These are phyloP conservation scores for Fonsecaea nubica DNA, from an alignment of 2,329 filamentous ascomycete species.

Conservation along the genomic window DNA sequence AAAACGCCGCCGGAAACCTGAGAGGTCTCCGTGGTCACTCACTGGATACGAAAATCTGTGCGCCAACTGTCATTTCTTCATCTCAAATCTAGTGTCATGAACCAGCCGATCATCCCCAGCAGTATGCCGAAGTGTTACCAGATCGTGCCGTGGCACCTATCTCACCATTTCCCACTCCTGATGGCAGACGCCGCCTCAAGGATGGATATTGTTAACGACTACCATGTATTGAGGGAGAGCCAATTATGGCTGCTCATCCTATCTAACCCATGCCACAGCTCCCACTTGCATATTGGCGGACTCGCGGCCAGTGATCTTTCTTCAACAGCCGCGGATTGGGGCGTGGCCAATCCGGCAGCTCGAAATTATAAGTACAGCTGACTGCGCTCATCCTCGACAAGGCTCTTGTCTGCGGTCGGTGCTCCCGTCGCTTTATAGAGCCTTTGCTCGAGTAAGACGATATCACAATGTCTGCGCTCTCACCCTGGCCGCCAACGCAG, in stretches of 20 bases:
- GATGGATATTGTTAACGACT: background rate
- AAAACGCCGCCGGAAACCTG: slow-evolving; percentile 28
- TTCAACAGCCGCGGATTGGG: background rate
- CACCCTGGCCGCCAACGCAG: background rate
- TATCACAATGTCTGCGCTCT: background rate
- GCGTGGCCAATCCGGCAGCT: background rate
- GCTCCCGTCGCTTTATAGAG: background rate
- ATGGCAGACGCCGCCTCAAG: background rate
- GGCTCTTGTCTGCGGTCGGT: background rate
- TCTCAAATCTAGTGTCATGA: background rate
- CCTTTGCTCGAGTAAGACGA: background rate
- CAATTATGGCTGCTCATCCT: background rate
- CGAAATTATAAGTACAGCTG: background rate
- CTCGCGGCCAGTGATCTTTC: background rate
- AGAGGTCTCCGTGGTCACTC: background rate
- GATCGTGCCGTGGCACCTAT: background rate
- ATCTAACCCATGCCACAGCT: background rate
- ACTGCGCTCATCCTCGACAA: background rate
- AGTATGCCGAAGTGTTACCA: background rate
- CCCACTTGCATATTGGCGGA: background rate
- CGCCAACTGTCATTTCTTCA: background rate
- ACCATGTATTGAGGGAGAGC: background rate
- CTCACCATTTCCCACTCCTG: background rate
- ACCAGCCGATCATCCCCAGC: background rate
- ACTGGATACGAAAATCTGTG: background rate